Base-by-base conservation (phyloP, 23 red algal genomes). In the Chondrus crispus region DNA sequence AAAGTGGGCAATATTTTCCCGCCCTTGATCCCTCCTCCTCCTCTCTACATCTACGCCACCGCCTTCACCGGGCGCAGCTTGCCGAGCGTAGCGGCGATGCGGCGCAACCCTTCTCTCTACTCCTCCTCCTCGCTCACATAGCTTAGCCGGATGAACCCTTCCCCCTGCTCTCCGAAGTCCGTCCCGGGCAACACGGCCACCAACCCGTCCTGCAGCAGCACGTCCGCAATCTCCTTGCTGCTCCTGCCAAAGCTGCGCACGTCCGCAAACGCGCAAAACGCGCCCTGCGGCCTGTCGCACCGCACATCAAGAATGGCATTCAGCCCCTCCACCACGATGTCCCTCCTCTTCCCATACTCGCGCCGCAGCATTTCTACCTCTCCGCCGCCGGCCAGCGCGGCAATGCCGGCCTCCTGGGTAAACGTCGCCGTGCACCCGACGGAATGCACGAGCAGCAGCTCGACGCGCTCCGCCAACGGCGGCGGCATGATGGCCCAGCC, bases 121-220 rank as follows among this genome's bases (percentile, higher is more conserved):
- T 58, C 73, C 5, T 60, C 82, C 38, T 86, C 82, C 37, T 92
- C 91, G 53, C 71, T 51, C 52, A 94, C 96, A 63, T 95, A 98
- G 60, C 93, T 95, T 16, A 98, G 68, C 30, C 96, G 93, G 66
- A 98, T 68, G 48, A 75, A 96, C 37, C 96, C 96, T 86, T 98
- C 96, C 24, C 96, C 96, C 16, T 69, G 51, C 45, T 94, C 64
- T 16, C 96, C 96, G 82, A 98, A 98, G 89, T 98, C 96, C 7
- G 96, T 95, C 28, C 96, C 96, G 16, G 96, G 96, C 45, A 98
- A 66, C 13, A 98, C 96, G 38, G 96, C 96, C 16, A 98, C 96
- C 18, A 64, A 84, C 2, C 88, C 93, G 38, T 93, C 85, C 46
- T 95, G 73, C 14, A 98, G 84, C 26, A 98, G 68, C 19, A 88